These are phyloP conservation scores for Rhizopogon rudus DNA, from an alignment of 768 basidiomycete genomes.

Conservation along the genomic window DNA sequence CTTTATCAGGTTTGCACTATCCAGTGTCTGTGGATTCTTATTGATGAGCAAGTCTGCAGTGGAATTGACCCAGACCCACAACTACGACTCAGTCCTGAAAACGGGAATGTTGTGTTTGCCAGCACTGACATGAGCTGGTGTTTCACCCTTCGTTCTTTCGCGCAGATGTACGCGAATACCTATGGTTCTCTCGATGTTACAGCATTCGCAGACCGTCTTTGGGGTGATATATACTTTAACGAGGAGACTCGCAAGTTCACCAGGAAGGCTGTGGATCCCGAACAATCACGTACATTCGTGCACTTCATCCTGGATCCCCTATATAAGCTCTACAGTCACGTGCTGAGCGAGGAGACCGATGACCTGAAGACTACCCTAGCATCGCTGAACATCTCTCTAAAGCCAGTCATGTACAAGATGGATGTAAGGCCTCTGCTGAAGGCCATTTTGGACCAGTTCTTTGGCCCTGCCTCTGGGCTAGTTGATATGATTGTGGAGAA, in stretches of 20 bases:
- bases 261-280: slow-evolving; percentile 76
- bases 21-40: background rate
- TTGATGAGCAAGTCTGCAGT: slow-evolving; percentile 29
- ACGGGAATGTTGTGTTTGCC: slow-evolving; percentile 95
- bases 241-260: slow-evolving; percentile 82
- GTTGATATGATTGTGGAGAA: slow-evolving; percentile 90
- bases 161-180: slow-evolving; percentile 93
- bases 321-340: slow-evolving; percentile 95
- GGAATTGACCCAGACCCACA: slow-evolving; percentile 86
- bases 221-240: slow-evolving; percentile 98
- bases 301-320: slow-evolving; percentile 95
- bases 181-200: slow-evolving; percentile 83
- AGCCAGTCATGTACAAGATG: slow-evolving; percentile 97
- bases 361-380: slow-evolving; percentile 74
- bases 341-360: slow-evolving; percentile 92
- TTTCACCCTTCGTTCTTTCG: slow-evolving; percentile 91
- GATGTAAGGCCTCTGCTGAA: slow-evolving; percentile 94
- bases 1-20: slow-evolving; percentile 71
- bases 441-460: slow-evolving; percentile 93
- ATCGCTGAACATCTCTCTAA: slow-evolving; percentile 76
- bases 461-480: slow-evolving; percentile 84
- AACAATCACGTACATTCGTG: slow-evolving; percentile 81
- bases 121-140: slow-evolving; percentile 98
- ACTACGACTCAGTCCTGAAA: slow-evolving; percentile 86
- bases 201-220: slow-evolving; percentile 85